Conservation (phyloP, 345 rosid genomes). For the Eucalyptus pauciflora region DNA sequence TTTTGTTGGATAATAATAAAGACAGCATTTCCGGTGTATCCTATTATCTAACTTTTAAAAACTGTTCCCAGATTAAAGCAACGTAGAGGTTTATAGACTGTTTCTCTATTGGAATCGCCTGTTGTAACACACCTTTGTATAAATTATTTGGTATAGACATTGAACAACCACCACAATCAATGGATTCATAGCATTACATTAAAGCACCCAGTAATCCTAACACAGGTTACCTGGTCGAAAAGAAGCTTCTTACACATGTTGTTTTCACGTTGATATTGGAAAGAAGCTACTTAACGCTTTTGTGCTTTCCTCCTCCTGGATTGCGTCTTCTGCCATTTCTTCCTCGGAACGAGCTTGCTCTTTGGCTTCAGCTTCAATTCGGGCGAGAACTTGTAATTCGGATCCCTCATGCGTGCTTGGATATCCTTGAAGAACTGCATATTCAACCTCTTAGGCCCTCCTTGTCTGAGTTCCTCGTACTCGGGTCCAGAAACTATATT, state of each 20-base stretch:
- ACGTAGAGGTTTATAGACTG: background rate
- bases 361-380: conserved; percentile 87
- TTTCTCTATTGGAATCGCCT: background rate
- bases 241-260: background rate
- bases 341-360: conserved; percentile 76
- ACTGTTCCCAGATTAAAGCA: background rate
- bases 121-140: background rate
- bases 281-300: conserved; percentile 27
- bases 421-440: conserved; percentile 95
- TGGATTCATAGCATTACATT: background rate
- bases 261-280: background rate
- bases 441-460: conserved; percentile 84
- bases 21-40: background rate
- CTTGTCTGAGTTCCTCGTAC: conserved; percentile 86
- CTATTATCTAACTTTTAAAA: background rate
- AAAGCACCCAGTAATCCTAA: background rate
- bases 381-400: conserved; percentile 76
- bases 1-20: background rate
- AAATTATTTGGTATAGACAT: background rate
- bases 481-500: conserved; percentile 87
- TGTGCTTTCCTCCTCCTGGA: conserved; percentile 83
- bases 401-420: conserved; percentile 91
- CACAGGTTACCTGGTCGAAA: background rate
- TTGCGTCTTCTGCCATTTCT: conserved; percentile 84
- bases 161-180: background rate